phyloP scores from a whole-genome alignment of 169 alveolate species.

The Cryptosporidium canis region DNA sequence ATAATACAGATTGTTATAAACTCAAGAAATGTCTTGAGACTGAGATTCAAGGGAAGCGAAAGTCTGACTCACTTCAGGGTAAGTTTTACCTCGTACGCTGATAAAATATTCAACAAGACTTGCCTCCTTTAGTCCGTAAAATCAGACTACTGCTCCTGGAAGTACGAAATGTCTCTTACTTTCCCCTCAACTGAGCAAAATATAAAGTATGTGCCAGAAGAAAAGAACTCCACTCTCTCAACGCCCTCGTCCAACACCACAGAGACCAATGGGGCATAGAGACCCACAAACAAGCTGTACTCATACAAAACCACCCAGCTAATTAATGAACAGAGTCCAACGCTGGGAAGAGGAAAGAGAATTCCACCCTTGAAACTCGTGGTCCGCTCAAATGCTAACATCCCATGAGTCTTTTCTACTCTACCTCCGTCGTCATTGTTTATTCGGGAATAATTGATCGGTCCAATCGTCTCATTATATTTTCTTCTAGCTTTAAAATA shows the following conservation, averaged over 20 bases:
- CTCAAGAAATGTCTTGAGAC: conserved; percentile 37
- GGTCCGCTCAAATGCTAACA: too few species aligned
- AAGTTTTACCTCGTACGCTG: neutral
- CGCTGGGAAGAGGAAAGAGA: too few species aligned
- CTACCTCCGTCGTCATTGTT: too few species aligned
- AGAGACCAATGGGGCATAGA: neutral
- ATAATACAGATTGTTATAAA: conserved; percentile 31
- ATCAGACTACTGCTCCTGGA: conserved; percentile 40
- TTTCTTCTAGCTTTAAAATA: too few species aligned
- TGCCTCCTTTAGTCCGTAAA: conserved; percentile 17
- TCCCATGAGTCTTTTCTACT: too few species aligned
- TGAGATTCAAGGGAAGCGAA: conserved; percentile 28
- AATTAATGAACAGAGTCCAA: too few species aligned
- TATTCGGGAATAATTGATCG: too few species aligned
- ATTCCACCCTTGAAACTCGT: too few species aligned
- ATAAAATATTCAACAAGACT: neutral
- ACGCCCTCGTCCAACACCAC: neutral
- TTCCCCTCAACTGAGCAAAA: conserved; percentile 31
- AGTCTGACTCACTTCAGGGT: conserved; percentile 10
- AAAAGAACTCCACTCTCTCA: neutral
- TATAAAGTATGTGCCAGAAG: conserved; percentile 27
- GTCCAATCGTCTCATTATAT: too few species aligned
- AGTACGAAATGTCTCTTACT: conserved; percentile 51
- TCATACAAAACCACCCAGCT: too few species aligned
- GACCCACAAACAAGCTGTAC: too few species aligned